phyloP scores from a whole-genome alignment of 495 filamentous ascomycete genomes.

The Poronia punctata region DNA sequence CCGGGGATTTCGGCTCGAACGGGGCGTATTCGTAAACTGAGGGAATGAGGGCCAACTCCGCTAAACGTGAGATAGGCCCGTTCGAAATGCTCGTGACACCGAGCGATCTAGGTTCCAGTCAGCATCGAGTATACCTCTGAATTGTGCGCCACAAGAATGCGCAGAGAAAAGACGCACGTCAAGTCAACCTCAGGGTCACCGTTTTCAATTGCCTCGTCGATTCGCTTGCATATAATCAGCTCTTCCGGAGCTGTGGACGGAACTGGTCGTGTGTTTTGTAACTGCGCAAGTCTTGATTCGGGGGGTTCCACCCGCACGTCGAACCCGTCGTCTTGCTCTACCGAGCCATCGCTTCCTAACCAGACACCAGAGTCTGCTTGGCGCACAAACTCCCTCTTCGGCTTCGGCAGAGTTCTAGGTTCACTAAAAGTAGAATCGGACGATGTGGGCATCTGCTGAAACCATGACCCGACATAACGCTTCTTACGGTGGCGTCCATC shows the following conservation, averaged over 20 bases:
- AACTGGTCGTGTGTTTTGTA: slow-evolving; percentile 13
- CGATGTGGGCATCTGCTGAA: slow-evolving; percentile 46
- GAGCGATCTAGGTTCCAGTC: slow-evolving; percentile 22
- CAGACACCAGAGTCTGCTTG: slow-evolving; percentile 78
- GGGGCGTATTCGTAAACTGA: slow-evolving; percentile 29
- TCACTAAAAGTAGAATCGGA: slow-evolving; percentile 36
- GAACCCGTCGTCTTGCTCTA: slow-evolving; percentile 33
- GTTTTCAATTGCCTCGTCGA: slow-evolving; percentile 53
- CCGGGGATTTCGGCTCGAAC: slow-evolving; percentile 38
- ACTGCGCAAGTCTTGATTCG: slow-evolving; percentile 17
- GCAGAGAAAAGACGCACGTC: slow-evolving; percentile 1
- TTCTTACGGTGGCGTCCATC: slow-evolving; percentile 50
- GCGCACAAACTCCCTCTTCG: slow-evolving; percentile 52
- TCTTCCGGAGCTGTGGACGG: slow-evolving; percentile 21
- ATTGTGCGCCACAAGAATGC: too few relatives aligned
- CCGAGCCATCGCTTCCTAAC: slow-evolving; percentile 58
- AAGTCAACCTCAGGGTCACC: slow-evolving; percentile 59
- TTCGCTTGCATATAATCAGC: slow-evolving; percentile 22
- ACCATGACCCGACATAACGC: slow-evolving; percentile 67
- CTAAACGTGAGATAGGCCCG: slow-evolving; percentile 47
- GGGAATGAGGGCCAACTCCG: slow-evolving; percentile 50
- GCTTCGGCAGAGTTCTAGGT: slow-evolving; percentile 18
- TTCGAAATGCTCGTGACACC: slow-evolving; percentile 35
- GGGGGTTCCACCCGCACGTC: slow-evolving; percentile 15
- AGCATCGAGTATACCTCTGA: slow-evolving; percentile 2